Base-by-base conservation (phyloP, 805 yeast species). In the Wickerhamomyces bovis region DNA sequence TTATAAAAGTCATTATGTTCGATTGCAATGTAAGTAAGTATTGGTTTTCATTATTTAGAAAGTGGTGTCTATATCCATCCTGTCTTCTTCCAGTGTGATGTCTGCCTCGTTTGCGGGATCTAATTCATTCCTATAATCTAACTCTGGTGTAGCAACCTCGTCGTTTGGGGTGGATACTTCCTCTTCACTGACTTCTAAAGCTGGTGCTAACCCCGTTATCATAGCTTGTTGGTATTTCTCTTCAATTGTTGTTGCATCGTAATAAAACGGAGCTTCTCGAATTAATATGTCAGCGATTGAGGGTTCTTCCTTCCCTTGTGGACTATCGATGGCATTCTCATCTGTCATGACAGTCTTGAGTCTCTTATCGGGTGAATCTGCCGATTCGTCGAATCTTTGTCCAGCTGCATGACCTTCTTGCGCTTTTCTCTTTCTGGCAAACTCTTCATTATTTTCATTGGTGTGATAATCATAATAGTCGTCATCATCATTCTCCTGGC, bases 111-210 rank as follows among this genome's bases (percentile, higher is more conserved):
- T 28, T 13, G n/a, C 6, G 4, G 31, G 8, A 28, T 28, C n/a
- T n/a, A n/a, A n/a, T 7, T 28, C 31, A 13, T 3, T 13, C 12
- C n/a, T 13, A 13, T 13, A 13, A 13, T 28, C 31, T 13, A 13
- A 41, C 12, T 50, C 35, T 10, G 35, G 53, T 2, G 55, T 55
- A 8, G 55, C 60, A 45, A 64, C 59, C 47, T 55, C 16, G 22
- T 41, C 66, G 46, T 67, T 52, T 15, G 35, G 53, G 2, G 55
- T 55, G 8, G 55, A 60, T 44, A 65, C 59, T 48, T 55, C 16
- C 22, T 41, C 36, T 33, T 33, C 36, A 33, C 31, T 28, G n/a
- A 33, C 20, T 16, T 33, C 36, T 33, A 33, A 13, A 33, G 36
- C 36, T 16, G 36, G 36, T 16, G 12, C 36, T 10, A 33, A 11